phyloP scores from a whole-genome alignment of 768 basidiomycete genomes.

The Podaxis sp. region DNA sequence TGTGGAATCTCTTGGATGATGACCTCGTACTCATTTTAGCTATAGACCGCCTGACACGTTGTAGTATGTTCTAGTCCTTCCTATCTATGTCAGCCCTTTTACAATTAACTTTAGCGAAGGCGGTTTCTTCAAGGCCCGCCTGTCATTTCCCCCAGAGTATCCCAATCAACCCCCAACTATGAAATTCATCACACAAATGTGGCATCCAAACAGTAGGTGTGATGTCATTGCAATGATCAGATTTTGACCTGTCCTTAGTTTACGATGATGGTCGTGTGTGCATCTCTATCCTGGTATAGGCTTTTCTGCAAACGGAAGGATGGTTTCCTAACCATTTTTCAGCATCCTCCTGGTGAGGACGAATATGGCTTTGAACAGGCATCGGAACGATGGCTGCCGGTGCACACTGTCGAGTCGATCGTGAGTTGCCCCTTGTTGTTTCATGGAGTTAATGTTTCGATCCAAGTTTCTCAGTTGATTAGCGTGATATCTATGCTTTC shows the following conservation, averaged over 20 bases:
- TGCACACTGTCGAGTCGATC: conserved; percentile 96
- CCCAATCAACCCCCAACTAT: conserved; percentile 93
- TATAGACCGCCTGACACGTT: conserved; percentile 87
- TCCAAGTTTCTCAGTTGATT: conserved; percentile 60
- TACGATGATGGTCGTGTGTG: conserved; percentile 93
- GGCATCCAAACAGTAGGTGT: conserved; percentile 93
- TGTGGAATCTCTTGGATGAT: conserved; percentile 8
- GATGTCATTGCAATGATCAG: not conserved
- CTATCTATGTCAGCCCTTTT: conserved; percentile 3
- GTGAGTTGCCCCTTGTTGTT: conserved; percentile 42
- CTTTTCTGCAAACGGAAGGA: not conserved
- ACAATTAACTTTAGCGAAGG: conserved; percentile 69
- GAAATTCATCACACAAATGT: conserved; percentile 93
- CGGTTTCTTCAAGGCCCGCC: conserved; percentile 89
- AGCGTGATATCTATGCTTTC: conserved; percentile 96
- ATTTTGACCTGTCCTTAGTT: conserved; percentile 49
- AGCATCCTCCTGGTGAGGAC: conserved; percentile 97
- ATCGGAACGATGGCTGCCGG: conserved; percentile 96
- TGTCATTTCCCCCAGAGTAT: conserved; percentile 89
- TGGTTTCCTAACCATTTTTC: conserved; percentile 15
- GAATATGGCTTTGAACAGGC: conserved; percentile 97
- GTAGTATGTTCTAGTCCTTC: conserved; percentile 57
- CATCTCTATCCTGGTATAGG: conserved; percentile 86
- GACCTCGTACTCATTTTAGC: not conserved
- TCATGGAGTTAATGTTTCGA: conserved; percentile 13